phyloP scores from a whole-genome alignment of 2,329 filamentous ascomycete genomes.

The Cladophialophora carrionii region DNA sequence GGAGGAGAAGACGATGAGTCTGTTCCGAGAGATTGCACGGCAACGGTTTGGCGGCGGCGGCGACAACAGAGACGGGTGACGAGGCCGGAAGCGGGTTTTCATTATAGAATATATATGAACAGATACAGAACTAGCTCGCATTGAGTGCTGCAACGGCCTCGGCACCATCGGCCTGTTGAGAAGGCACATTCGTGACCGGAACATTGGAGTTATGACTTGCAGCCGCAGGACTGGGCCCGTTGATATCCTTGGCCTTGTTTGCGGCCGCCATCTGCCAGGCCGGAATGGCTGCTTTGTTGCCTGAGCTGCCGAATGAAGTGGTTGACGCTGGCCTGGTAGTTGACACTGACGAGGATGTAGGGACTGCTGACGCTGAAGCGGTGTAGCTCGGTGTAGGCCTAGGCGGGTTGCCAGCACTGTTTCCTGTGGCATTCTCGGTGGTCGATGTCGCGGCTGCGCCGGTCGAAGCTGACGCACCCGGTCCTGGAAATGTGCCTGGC shows the following conservation, averaged over 20 bases:
- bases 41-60: constrained; percentile 67
- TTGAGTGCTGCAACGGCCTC: constrained; percentile 38
- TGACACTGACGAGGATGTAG: constrained; percentile 16
- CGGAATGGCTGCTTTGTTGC: constrained; percentile 69
- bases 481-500: constrained; percentile 42
- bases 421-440: constrained; percentile 11
- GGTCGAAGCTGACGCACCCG: constrained; percentile 28
- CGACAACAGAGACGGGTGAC: constrained; percentile 5
- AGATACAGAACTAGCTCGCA: constrained; percentile 26
- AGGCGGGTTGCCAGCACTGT: constrained; percentile 12
- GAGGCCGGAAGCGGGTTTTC: neutral
- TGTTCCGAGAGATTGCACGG: constrained; percentile 76
- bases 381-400: constrained; percentile 30
- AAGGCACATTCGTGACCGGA: constrained; percentile 21
- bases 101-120: constrained; percentile 3
- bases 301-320: constrained; percentile 23
- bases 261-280: constrained; percentile 77
- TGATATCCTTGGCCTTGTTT: constrained; percentile 44
- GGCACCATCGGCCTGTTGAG: constrained; percentile 34
- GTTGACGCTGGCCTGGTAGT: constrained; percentile 22
- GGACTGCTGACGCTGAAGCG: constrained; percentile 24
- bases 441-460: constrained; percentile 17
- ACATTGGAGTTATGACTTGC: constrained; percentile 12
- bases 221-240: constrained; percentile 12
- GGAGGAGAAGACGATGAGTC: constrained; percentile 82